These are phyloP conservation scores for Papiliotrema nemorosa DNA, from an alignment of 1,284 basidiomycete species.

Conservation along the genomic window DNA sequence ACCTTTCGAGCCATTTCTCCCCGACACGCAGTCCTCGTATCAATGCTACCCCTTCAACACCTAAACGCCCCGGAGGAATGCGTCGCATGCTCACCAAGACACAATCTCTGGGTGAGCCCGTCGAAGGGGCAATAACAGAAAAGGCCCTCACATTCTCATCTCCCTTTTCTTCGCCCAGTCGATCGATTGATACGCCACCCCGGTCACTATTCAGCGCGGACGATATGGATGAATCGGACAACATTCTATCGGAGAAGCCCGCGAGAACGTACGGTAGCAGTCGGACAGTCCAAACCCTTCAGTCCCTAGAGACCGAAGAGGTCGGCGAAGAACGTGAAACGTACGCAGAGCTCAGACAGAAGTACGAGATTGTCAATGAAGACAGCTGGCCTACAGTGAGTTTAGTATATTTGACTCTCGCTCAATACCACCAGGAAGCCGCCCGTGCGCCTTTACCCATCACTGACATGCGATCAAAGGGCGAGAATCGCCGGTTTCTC, in stretches of 20 bases:
- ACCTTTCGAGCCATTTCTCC: too few species aligned
- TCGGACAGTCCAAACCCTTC: slow-evolving; percentile 18
- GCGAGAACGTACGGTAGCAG: slow-evolving; percentile 34
- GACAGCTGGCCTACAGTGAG: background rate
- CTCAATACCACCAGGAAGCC: too few species aligned
- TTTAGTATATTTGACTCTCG: slow-evolving; percentile 3
- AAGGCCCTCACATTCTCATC: too few species aligned
- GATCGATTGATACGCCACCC: slow-evolving; percentile 1
- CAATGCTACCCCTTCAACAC: background rate
- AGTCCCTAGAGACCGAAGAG: background rate
- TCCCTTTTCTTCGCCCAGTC: too few species aligned
- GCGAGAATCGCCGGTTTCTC: slow-evolving; percentile 45
- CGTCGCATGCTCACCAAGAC: slow-evolving; percentile 39
- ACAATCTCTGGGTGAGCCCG: slow-evolving; percentile 34
- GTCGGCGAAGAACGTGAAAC: slow-evolving; percentile 23
- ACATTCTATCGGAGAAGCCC: slow-evolving; percentile 17
- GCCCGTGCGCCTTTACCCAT: slow-evolving; percentile 37
- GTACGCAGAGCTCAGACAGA: slow-evolving; percentile 42
- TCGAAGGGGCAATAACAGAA: too few species aligned
- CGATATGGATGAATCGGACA: background rate
- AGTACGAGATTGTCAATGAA: slow-evolving; percentile 39
- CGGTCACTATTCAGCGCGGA: slow-evolving; percentile 4
- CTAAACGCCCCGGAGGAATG: slow-evolving; percentile 12
- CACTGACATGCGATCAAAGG: slow-evolving; percentile 44
- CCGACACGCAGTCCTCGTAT: too few species aligned